Base-by-base conservation (phyloP, 257 asterid species). In the Solanum etuberosum region DNA sequence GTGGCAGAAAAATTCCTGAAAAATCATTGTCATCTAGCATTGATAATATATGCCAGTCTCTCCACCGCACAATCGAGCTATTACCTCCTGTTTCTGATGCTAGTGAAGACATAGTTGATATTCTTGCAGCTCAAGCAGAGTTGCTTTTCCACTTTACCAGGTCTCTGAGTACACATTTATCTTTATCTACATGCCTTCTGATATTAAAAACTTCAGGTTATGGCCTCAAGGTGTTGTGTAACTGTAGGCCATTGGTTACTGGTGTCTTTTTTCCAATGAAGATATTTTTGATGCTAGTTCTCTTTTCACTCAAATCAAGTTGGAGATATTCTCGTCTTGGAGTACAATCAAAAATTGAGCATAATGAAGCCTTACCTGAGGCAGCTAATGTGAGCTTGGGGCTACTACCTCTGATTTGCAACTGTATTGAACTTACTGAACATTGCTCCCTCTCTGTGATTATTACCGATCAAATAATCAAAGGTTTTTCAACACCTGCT, bases 111-210 rank as follows among this genome's bases (percentile, higher is more conserved):
- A 86, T 87, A 82, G 92, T 95, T 42, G 90, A 92, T 86, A 89
- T 95, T 88, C 98, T 97, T 86, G 92, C 90, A 3, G 92, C 95
- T 92, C 98, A 97, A 92, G 94, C 92, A 40, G 97, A 93, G 91
- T 90, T 96, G 81, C 92, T 97, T 87, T 91, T 95, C 63, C 92
- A 88, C 88, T 95, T 96, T 31, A 86, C 91, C 87, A 94, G 90
- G 89, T 93, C 93, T 40, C 76, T 59, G 72, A 90, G 87, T 80
- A 87, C 87, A 67, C 86, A 86, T 25, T 57, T 91, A 21, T 86
- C 97, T 83, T 90, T 83, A 86, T 86, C 89, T 82, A 86, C 91
- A 40, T 87, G 89, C 88, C 85, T 88, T 87, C 90, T 89, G 48
- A 90, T 97, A 91, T 88, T 96, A 88, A 96, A 89, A 90, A 93